A percentile compares a stretch with the other conserved stretches of the same genome.
phyloP scores from a whole-genome alignment of 169 alveolate species.

The Plasmodium sp. region DNA sequence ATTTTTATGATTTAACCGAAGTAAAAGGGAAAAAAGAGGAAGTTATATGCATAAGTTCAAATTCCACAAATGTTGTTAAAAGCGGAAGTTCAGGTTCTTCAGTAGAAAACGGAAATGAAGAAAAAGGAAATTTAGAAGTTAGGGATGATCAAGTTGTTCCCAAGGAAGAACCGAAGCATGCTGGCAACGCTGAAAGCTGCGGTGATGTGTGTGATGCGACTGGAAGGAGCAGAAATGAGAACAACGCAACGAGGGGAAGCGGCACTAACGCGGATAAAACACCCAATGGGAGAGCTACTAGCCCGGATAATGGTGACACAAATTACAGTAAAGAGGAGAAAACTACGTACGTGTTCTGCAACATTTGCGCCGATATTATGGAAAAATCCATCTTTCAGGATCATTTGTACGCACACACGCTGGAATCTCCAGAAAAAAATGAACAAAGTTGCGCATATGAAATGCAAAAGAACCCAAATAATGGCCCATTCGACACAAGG shows the following conservation, averaged over 20 bases:
- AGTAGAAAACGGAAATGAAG: background rate
- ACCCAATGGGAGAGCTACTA: background rate
- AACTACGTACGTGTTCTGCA: slow-evolving; percentile 8
- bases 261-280: background rate
- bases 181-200: background rate
- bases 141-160: slow-evolving; percentile 3
- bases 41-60: slow-evolving; percentile 36
- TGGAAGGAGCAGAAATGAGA: background rate
- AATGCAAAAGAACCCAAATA: background rate
- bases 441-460: background rate
- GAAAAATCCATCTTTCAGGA: slow-evolving; percentile 22
- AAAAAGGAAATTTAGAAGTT: slow-evolving; percentile 11
- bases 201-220: background rate
- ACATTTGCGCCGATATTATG: slow-evolving; percentile 32
- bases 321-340: background rate
- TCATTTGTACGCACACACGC: slow-evolving; percentile 48
- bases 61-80: background rate
- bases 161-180: background rate
- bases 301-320: background rate
- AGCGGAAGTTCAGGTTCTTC: background rate
- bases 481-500: background rate
- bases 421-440: background rate
- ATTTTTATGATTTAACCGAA: slow-evolving; percentile 56
- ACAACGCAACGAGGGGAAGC: background rate
- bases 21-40: slow-evolving; percentile 39